Base-by-base conservation (phyloP, 352 stramenopile species). In the Globisporangium takayamanum region DNA sequence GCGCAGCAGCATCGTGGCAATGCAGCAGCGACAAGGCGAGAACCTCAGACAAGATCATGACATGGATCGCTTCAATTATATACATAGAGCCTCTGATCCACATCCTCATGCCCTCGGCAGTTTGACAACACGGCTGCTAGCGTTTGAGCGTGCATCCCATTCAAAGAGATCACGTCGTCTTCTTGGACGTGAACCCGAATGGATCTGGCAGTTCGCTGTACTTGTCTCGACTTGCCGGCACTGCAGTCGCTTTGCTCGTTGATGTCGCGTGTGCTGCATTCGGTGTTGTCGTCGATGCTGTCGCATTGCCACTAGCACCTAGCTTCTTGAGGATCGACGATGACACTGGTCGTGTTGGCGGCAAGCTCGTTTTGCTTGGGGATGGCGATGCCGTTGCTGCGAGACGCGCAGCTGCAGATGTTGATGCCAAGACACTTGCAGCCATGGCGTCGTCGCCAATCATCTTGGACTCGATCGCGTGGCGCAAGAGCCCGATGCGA, bases 391-490 rank as follows among this genome's bases (percentile, higher is more conserved):
- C 41, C 26, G 59, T 47, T 15, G 59, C 20, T 42, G 48, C 51
- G 6, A 74, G 33, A 12, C 33, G 33, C 33, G 33, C 33, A 8
- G 33, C 33, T 12, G 33, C 33, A 39, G 33, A 39, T 11, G 33
- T 39, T 0, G 33, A 39, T 1, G 33, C 33, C 33, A 39, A 39
- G 25, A 79, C 50, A 33, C 62, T 74, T 6, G 59, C 53, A 8
- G 56, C 66, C 62, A 84, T 70, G 3, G 70, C 62, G 8, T 81
- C 74, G 22, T 87, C 76, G 10, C 79, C 79, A 45, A 89, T 74
- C 72, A 89, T 85, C 56, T 81, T 81, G 60, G 76, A 73, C 59
- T 91, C 80, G 47, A 91, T 91, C n/a, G 79, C 80, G 51, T 87
- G 80, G 25, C 80, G 72, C 49, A 92, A 69, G 8, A 92, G 60